phyloP scores from a whole-genome alignment of 176 grass and related monocot genomes.

The Ensete ventricosum region DNA sequence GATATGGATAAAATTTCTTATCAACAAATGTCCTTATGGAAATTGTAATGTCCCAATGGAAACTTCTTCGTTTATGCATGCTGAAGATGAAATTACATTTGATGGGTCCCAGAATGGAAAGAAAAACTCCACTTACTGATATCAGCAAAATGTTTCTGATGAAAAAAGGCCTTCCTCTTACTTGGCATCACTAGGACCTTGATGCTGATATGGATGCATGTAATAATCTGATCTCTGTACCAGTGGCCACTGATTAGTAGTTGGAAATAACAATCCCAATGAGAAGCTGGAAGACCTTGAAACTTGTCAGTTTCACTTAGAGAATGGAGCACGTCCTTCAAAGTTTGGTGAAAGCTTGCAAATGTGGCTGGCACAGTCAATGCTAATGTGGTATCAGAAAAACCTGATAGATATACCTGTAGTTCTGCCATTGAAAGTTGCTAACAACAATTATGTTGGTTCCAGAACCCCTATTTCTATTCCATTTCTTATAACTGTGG shows the following conservation, averaged over 20 bases:
- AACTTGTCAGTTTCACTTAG: neutral
- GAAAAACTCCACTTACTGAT: constrained; percentile 23
- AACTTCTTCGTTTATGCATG: constrained; percentile 15
- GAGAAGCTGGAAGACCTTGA: constrained; percentile 3
- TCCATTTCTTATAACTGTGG: constrained; percentile 2
- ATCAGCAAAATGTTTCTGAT: constrained; percentile 18
- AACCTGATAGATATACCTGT: constrained; percentile 21
- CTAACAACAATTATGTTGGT: neutral
- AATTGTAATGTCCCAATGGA: constrained; percentile 11
- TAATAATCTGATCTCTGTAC: constrained; percentile 27
- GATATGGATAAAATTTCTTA: constrained; percentile 23
- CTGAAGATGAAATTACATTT: constrained; percentile 4
- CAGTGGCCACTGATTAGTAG: constrained; percentile 16
- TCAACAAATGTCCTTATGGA: constrained; percentile 31
- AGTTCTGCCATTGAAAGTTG: neutral
- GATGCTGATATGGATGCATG: constrained; percentile 80
- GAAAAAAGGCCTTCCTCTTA: constrained; percentile 24
- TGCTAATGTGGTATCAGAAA: constrained; percentile 13
- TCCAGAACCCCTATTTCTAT: neutral
- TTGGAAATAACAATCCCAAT: constrained; percentile 7
- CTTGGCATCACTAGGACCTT: constrained; percentile 91
- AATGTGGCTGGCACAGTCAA: constrained; percentile 9
- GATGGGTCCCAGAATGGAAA: constrained; percentile 9
- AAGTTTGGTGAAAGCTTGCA: constrained; percentile 19
- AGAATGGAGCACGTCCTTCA: constrained; percentile 8